Percentiles rank a stretch among this genome's conserved stretches.
Evolutionary conservation across 768 basidiomycete species (phyloP).

Genomic region (Lentinula sp.): DNA sequence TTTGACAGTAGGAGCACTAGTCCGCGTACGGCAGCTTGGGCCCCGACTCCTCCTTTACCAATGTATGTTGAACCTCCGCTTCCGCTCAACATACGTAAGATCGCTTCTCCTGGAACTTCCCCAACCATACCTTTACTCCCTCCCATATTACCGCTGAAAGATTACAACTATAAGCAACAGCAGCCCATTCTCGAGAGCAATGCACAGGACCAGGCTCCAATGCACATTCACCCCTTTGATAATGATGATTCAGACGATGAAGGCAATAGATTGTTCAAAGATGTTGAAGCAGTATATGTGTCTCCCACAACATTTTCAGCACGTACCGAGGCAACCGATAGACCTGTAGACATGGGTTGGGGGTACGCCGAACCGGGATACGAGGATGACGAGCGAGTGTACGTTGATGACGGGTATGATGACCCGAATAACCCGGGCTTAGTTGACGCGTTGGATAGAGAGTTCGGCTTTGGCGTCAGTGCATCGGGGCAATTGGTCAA

Average conservation of each 20-base stretch:
- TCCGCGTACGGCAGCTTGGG: not conserved
- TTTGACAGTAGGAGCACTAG: not conserved
- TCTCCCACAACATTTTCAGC: not conserved
- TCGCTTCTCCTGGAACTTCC: not conserved
- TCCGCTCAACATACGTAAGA: not conserved
- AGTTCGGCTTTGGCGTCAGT: not conserved
- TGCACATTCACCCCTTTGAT: slow-evolving; percentile 1
- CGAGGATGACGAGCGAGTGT: slow-evolving; percentile 7
- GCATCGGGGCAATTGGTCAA: not conserved
- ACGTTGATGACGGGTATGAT: slow-evolving; percentile 5
- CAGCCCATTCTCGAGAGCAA: not conserved
- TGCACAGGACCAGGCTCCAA: not conserved
- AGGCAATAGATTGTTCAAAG: not conserved
- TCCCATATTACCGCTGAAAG: not conserved
- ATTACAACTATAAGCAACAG: not conserved
- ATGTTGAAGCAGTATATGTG: not conserved
- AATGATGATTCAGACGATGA: slow-evolving; percentile 5
- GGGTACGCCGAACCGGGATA: slow-evolving; percentile 5
- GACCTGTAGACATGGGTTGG: not conserved
- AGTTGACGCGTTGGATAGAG: not conserved
- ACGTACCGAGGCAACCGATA: not conserved
- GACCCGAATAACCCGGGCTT: not conserved
- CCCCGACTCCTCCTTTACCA: not conserved
- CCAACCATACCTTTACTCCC: not conserved
- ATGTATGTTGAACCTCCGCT: not conserved